Base-by-base conservation (phyloP, 192 early-diverging fungal species). In the Cladochytrium replicatum region DNA sequence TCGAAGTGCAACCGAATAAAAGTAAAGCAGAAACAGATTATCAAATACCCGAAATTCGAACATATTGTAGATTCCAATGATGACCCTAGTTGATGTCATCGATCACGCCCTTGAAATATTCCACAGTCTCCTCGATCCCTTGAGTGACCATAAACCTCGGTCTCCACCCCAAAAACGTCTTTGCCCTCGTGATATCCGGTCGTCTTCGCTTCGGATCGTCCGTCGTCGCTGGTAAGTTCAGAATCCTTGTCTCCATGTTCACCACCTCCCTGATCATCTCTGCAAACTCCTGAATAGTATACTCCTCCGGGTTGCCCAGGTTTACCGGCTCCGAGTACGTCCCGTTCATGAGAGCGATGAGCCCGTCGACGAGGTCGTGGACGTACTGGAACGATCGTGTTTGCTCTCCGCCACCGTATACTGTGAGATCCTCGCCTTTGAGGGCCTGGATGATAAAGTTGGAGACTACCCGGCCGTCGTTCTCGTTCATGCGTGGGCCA, bases 361-460 rank as follows among this genome's bases (percentile, higher is more conserved):
- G 60, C 0, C 84, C 87, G 56, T 89, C 87, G 6, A 89, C 77
- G 15, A 89, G 62, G 54, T 89, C 87, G 47, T 88, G 85, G 6
- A 89, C 69, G 45, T 89, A 89, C 55, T 88, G 85, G 66, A 89
- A 89, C 26, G 83, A 86, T 24, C 87, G 68, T 1, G 87, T 89
- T 52, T 89, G 83, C 8, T 55, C 53, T 8, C 87, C 87, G 43
- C 82, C 83, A 9, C 87, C 87, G 62, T 87, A 89, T 6, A 89
- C 67, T 15, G 87, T 89, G 24, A 88, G 41, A 29, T 82, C 67
- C 54, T 89, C 72, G 2, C 84, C 83, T 34, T 73, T 67, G 15
- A 89, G 55, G 0, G 85, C 82, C 59, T 89, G 87, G 60, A 86
- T 80, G 54, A 89, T 88, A 47, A 89, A 89, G 57, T 89, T 89